Evolutionary conservation across 257 asterid genomes (phyloP).

Genomic region (Schizonepeta tenuifolia): DNA sequence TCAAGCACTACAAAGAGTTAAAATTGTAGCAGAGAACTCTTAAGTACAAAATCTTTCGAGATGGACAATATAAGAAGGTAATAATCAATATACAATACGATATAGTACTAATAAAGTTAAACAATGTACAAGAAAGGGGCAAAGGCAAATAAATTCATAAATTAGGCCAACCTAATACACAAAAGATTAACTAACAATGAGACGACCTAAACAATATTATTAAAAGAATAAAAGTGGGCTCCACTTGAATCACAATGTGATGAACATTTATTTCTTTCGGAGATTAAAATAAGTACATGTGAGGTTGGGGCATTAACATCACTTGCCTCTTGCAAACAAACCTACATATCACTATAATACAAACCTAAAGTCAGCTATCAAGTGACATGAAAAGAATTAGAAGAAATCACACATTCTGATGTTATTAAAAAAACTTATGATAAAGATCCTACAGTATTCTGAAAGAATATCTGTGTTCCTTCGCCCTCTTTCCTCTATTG

Average conservation of each 20-base stretch:
- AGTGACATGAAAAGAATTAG: background rate
- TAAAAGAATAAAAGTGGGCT: no score
- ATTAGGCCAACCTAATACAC: background rate
- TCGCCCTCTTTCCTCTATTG: background rate
- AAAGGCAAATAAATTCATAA: background rate
- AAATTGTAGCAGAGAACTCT: background rate
- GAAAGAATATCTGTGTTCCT: conserved; percentile 1
- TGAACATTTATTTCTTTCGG: no score
- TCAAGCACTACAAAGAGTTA: background rate
- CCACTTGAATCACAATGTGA: no score
- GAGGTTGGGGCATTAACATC: background rate
- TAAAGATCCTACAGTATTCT: background rate
- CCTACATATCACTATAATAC: background rate
- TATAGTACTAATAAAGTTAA: background rate
- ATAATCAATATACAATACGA: background rate
- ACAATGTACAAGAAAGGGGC: background rate
- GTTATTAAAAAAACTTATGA: background rate
- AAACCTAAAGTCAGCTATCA: background rate
- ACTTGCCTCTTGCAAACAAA: background rate
- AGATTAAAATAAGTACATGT: background rate
- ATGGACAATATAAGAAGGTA: background rate
- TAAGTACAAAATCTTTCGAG: background rate
- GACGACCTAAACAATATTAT: background rate
- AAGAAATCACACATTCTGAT: background rate
- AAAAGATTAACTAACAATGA: background rate